These are phyloP conservation scores for Mortierella sp. DNA, from an alignment of 371 early-diverging fungal species.

Conservation along the genomic window DNA sequence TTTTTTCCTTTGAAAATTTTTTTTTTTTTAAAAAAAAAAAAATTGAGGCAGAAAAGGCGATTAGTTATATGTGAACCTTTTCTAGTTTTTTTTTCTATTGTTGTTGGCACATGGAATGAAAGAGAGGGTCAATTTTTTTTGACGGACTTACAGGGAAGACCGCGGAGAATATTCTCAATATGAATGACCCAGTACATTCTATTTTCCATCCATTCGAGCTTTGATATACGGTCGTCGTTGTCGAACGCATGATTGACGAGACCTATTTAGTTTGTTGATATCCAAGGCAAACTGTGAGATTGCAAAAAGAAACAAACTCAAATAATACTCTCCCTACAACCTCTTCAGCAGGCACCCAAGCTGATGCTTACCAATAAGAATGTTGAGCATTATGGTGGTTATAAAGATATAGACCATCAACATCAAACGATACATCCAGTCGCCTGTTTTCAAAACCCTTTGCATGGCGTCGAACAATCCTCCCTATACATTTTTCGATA, in stretches of 20 bases:
- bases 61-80: too few species aligned
- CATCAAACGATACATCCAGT: neutral
- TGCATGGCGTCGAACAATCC: neutral
- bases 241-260: neutral
- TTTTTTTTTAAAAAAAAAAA: too few species aligned
- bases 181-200: neutral
- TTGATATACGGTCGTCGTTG: neutral
- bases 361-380: neutral
- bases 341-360: too few species aligned
- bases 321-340: too few species aligned
- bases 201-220: neutral
- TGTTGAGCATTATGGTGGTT: neutral
- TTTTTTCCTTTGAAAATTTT: neutral
- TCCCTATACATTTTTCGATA: neutral
- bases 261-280: neutral
- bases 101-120: too few species aligned
- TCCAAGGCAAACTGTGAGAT: neutral
- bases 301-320: too few species aligned
- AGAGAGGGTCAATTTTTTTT: too few species aligned
- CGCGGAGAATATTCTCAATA: neutral
- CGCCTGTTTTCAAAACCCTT: neutral
- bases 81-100: too few species aligned
- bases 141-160: neutral
- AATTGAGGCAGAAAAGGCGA: neutral
- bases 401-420: neutral